phyloP scores from a whole-genome alignment of 768 basidiomycete genomes.

The Rhodotorula toruloides region DNA sequence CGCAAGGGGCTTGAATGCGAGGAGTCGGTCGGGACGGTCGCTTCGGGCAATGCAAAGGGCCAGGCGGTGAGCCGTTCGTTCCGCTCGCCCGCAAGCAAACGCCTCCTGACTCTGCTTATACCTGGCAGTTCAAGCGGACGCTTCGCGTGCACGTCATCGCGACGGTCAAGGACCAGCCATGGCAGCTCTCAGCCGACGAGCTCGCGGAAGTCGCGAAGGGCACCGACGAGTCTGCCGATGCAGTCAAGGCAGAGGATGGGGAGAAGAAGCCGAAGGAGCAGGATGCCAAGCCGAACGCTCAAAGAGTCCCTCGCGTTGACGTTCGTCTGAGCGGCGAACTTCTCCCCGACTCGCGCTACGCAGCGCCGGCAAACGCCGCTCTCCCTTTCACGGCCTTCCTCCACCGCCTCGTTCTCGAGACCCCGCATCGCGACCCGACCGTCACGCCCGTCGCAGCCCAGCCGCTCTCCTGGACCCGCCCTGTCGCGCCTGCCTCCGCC shows the following conservation, averaged over 20 bases:
- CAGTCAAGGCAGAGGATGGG: background rate
- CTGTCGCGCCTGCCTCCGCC: conserved; percentile 47
- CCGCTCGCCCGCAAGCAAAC: too few relatives aligned
- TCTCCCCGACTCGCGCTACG: conserved; percentile 44
- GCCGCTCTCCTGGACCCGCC: conserved; percentile 46
- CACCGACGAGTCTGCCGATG: background rate
- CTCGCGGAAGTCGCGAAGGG: background rate
- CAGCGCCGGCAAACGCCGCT: background rate
- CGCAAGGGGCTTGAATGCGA: conserved; percentile 22
- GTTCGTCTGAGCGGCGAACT: conserved; percentile 20
- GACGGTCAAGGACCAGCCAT: conserved; percentile 20
- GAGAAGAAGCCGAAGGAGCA: background rate
- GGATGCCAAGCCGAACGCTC: background rate
- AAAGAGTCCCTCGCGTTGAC: conserved; percentile 24
- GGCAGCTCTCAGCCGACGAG: conserved; percentile 17
- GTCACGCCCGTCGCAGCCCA: background rate
- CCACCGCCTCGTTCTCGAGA: conserved; percentile 12
- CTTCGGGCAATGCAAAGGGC: background rate
- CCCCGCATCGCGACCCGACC: conserved; percentile 42
- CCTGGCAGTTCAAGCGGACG: conserved; percentile 17
- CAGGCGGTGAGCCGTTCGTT: background rate
- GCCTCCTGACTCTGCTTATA: background rate
- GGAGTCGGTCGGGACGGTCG: background rate
- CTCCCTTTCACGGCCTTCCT: conserved; percentile 17
- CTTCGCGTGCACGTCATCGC: conserved; percentile 25